Conservation (phyloP, 2,329 filamentous ascomycete genomes). For the Alternaria dauci region DNA sequence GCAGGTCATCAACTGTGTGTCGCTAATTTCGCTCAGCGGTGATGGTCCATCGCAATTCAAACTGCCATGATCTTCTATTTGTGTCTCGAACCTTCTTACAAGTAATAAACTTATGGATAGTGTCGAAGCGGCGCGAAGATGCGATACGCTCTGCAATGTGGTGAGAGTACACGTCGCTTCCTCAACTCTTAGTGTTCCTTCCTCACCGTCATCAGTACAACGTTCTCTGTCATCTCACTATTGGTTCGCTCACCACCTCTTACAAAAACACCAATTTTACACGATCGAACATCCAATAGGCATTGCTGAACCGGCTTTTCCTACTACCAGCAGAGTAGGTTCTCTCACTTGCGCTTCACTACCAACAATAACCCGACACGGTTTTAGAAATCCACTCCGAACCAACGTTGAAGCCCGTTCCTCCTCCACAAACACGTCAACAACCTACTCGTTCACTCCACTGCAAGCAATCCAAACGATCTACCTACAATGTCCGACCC, state of each 20-base stretch:
- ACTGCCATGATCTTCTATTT: background rate
- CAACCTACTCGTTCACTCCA: background rate
- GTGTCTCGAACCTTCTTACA: background rate
- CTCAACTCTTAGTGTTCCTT: background rate
- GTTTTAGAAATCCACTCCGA: background rate
- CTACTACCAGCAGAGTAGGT: background rate
- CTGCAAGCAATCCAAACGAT: background rate
- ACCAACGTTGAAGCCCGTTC: background rate
- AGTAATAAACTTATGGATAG: background rate
- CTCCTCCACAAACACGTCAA: background rate
- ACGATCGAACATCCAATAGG: background rate
- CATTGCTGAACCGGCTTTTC: background rate
- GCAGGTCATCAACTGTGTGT: background rate
- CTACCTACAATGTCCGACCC: background rate
- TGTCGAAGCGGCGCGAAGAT: background rate
- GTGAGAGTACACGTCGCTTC: background rate
- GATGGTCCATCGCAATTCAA: background rate
- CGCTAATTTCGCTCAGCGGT: background rate
- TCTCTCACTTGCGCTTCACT: slow-evolving; percentile 2
- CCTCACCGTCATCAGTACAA: background rate
- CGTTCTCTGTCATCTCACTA: background rate
- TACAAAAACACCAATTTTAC: background rate
- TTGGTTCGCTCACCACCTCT: background rate
- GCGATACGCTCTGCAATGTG: background rate
- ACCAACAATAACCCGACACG: background rate